Percentiles rank a stretch among this genome's conserved stretches.
These are phyloP conservation scores for Aspergillus brunneoviolaceus DNA, from an alignment of 2,329 filamentous ascomycete genomes.

Conservation along the genomic window DNA sequence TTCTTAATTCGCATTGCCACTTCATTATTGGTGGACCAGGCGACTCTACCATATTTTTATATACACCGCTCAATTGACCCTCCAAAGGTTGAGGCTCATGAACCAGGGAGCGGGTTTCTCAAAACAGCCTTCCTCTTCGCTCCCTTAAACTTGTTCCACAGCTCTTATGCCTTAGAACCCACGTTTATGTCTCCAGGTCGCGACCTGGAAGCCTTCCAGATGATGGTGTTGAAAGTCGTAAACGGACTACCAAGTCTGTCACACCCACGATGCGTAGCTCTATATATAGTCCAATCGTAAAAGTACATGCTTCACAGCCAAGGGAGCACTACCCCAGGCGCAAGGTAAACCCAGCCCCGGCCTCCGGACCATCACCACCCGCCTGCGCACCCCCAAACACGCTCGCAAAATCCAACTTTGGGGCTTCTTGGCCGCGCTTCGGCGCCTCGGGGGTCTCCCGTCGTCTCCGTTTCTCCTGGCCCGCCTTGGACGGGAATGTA, in stretches of 20 bases:
- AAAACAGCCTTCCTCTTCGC: not conserved
- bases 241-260: not conserved
- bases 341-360: slow-evolving; percentile 58
- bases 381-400: slow-evolving; percentile 66
- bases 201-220: not conserved
- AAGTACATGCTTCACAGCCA: not conserved
- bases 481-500: slow-evolving; percentile 93
- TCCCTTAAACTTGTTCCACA: not conserved
- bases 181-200: not conserved
- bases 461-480: slow-evolving; percentile 76
- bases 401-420: slow-evolving; percentile 64
- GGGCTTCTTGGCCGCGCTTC: slow-evolving; percentile 68
- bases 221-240: not conserved
- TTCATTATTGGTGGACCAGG: not conserved
- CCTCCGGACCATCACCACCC: slow-evolving; percentile 62
- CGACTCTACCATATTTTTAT: not conserved
- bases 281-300: slow-evolving; percentile 3
- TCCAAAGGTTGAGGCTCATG: not conserved
- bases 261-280: not conserved
- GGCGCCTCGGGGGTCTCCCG: slow-evolving; percentile 81
- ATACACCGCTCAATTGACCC: not conserved
- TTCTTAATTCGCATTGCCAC: no score
- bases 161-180: not conserved
- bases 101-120: not conserved
- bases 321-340: slow-evolving; percentile 53